Conservation (phyloP, 1,139 yeast species). For the Pichia sp. region DNA sequence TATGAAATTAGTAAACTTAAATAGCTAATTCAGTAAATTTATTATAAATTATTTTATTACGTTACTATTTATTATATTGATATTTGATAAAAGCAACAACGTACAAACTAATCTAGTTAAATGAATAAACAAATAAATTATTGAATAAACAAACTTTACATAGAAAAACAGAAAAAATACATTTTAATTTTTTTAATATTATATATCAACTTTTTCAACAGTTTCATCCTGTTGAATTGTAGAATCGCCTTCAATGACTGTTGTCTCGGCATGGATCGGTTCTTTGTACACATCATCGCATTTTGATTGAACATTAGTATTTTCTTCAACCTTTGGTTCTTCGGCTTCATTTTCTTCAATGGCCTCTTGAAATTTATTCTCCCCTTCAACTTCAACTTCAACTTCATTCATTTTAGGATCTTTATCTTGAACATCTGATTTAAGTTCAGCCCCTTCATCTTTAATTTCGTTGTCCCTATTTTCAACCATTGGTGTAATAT, state of each 20-base stretch:
- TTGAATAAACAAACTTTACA: not conserved
- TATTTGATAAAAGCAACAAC: not conserved
- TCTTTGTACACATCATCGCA: not conserved
- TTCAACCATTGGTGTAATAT: conserved; percentile 7
- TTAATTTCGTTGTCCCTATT: conserved; percentile 15
- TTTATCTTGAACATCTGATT: conserved; percentile 1
- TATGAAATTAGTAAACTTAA: conserved; percentile 14
- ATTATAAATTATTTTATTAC: too few relatives aligned
- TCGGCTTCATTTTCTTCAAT: not conserved
- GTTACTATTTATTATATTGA: too few relatives aligned
- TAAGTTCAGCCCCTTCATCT: conserved; percentile 14
- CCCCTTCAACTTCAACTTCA: not conserved
- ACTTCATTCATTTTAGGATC: not conserved
- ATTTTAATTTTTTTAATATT: not conserved
- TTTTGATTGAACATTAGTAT: not conserved
- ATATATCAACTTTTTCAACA: conserved; percentile 15
- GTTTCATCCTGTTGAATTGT: conserved; percentile 28
- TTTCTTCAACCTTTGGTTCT: not conserved
- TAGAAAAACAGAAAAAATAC: not conserved
- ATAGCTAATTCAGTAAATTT: not conserved
- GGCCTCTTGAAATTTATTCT: not conserved
- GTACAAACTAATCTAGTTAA: not conserved
- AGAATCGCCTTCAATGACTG: conserved; percentile 31
- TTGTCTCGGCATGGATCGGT: conserved; percentile 4
- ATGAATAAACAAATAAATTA: not conserved